Conservation (phyloP, 495 filamentous ascomycete genomes). For the Penicillium bialowiezense region DNA sequence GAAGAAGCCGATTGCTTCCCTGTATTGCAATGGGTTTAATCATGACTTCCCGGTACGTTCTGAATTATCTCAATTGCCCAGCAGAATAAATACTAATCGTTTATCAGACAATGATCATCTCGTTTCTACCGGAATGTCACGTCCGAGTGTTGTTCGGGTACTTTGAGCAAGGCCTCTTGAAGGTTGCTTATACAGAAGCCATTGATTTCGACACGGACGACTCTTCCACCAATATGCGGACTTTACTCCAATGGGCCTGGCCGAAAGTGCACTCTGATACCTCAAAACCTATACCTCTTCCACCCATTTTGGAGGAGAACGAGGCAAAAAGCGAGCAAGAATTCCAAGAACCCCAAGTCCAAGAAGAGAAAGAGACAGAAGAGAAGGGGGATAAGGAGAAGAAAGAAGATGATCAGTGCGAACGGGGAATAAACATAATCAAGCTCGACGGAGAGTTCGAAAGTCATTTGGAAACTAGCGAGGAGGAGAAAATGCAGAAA, state of each 20-base stretch:
- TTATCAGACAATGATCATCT: constrained; percentile 8
- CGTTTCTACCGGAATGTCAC: constrained; percentile 3
- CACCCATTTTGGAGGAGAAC: neutral
- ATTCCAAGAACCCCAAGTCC: too few species aligned
- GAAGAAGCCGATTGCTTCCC: neutral
- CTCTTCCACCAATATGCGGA: constrained; percentile 1
- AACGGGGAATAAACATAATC: too few species aligned
- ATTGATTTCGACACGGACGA: constrained; percentile 2
- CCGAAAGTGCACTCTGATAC: neutral
- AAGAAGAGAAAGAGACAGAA: too few species aligned
- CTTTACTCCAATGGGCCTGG: constrained; percentile 7
- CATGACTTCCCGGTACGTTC: constrained; percentile 6
- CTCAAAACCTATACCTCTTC: constrained; percentile 3
- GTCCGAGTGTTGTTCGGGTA: constrained; percentile 10
- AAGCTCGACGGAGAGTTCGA: too few species aligned
- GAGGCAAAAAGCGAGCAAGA: too few species aligned
- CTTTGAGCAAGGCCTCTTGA: neutral
- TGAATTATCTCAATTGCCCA: neutral
- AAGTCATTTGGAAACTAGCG: too few species aligned
- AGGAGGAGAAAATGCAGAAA: too few species aligned
- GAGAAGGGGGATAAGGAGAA: too few species aligned
- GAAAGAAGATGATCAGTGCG: too few species aligned
- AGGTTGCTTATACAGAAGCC: constrained; percentile 3
- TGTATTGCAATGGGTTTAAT: neutral
- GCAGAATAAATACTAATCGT: neutral